Conservation (phyloP, 352 stramenopile species). For the Globisporangium cylindrosporum region DNA sequence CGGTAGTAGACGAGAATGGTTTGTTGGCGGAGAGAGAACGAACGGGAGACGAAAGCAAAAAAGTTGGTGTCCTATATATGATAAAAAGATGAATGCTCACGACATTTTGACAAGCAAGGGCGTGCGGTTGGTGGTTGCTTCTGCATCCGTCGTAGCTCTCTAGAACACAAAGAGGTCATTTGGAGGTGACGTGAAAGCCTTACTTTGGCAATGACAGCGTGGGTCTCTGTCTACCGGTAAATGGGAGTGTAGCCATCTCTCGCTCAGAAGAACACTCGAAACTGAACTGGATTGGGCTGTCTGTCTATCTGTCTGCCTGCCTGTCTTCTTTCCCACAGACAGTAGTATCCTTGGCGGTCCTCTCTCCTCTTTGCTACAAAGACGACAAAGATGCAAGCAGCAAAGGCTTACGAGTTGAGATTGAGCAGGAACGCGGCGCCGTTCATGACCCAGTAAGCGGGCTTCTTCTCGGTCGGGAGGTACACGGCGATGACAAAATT, state of each 20-base stretch:
- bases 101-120: slow-evolving; percentile 16
- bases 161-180: not conserved
- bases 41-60: slow-evolving; percentile 5
- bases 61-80: slow-evolving; percentile 18
- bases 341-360: slow-evolving; percentile 6
- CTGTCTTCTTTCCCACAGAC: slow-evolving; percentile 16
- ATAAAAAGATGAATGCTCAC: slow-evolving; percentile 9
- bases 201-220: not conserved
- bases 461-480: slow-evolving; percentile 74
- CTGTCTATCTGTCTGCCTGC: not conserved
- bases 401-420: slow-evolving; percentile 61
- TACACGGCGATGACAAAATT: slow-evolving; percentile 94
- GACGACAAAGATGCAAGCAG: not conserved
- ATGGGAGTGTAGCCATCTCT: slow-evolving; percentile 7
- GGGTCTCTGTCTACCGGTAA: not conserved
- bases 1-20: slow-evolving; percentile 11
- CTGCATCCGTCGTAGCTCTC: not conserved
- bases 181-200: not conserved
- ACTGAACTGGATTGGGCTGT: not conserved
- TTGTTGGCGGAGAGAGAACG: slow-evolving; percentile 8
- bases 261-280: not conserved
- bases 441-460: slow-evolving; percentile 92
- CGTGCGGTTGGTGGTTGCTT: not conserved
- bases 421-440: slow-evolving; percentile 92
- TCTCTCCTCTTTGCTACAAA: not conserved